Evolutionary conservation across 202 grass and related monocot genomes (phyloP).

Genomic region (Dendrocalamus latiflorus): DNA sequence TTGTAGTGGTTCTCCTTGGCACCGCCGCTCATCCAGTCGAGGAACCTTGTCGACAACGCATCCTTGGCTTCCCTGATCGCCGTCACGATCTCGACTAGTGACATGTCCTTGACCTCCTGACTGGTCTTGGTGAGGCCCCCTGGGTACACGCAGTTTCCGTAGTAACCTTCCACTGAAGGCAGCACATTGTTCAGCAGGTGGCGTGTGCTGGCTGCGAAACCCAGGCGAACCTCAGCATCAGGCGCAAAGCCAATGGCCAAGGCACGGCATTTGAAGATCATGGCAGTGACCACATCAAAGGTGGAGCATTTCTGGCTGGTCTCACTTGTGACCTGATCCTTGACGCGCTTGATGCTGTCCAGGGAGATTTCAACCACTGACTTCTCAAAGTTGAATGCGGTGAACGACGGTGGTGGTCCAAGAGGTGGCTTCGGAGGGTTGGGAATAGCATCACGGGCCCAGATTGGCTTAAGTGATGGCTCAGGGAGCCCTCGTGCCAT

Average conservation of each 20-base stretch:
- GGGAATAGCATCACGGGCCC: conserved; percentile 59
- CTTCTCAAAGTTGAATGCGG: conserved; percentile 44
- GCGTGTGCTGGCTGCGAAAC: conserved; percentile 60
- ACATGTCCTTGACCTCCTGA: conserved; percentile 30
- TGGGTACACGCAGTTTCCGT: conserved; percentile 63
- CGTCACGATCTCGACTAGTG: conserved; percentile 36
- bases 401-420: conserved; percentile 31
- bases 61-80: conserved; percentile 58
- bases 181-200: conserved; percentile 54
- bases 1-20: conserved; percentile 52
- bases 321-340: conserved; percentile 38
- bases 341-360: conserved; percentile 49
- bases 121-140: conserved; percentile 37
- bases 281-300: conserved; percentile 61
- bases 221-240: conserved; percentile 39
- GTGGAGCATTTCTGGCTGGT: conserved; percentile 64
- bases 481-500: conserved; percentile 45
- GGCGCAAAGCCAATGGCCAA: conserved; percentile 39
- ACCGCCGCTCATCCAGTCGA: conserved; percentile 45
- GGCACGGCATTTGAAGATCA: conserved; percentile 58
- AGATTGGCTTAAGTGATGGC: conserved; percentile 42
- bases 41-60: conserved; percentile 31
- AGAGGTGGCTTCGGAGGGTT: conserved; percentile 47
- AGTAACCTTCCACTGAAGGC: conserved; percentile 54
- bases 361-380: conserved; percentile 57